Evolutionary conservation across 805 yeast genomes (phyloP).

Genomic region (Metschnikowia lunata): DNA sequence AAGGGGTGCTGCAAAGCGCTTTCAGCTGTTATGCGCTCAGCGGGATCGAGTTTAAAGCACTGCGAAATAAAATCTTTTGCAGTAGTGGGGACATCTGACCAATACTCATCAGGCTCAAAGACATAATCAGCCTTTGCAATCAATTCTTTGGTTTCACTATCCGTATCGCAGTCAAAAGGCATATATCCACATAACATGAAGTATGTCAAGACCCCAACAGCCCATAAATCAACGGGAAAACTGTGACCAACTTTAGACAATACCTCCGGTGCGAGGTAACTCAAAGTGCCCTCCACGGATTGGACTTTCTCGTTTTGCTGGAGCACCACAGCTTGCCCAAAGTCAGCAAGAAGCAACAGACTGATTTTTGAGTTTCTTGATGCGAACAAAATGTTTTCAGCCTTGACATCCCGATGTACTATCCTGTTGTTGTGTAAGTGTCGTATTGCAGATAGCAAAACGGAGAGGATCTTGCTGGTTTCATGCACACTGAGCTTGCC

Average conservation of each 20-base stretch:
- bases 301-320: slow-evolving; percentile 17
- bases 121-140: slow-evolving; percentile 54
- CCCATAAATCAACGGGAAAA: slow-evolving; percentile 67
- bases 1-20: slow-evolving; percentile 46
- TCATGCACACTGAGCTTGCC: slow-evolving; percentile 44
- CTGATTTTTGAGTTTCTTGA: slow-evolving; percentile 27
- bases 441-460: slow-evolving; percentile 50
- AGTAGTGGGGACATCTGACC: slow-evolving; percentile 46
- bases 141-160: slow-evolving; percentile 62
- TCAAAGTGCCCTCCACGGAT: slow-evolving; percentile 51
- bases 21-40: slow-evolving; percentile 43
- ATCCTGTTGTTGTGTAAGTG: slow-evolving; percentile 57
- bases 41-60: slow-evolving; percentile 49
- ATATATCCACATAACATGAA: slow-evolving; percentile 70
- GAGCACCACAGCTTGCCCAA: slow-evolving; percentile 57
- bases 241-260: slow-evolving; percentile 54
- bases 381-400: slow-evolving; percentile 60
- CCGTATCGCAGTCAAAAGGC: slow-evolving; percentile 73
- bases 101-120: slow-evolving; percentile 58
- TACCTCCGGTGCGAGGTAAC: slow-evolving; percentile 71
- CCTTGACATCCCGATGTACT: slow-evolving; percentile 69
- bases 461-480: slow-evolving; percentile 45
- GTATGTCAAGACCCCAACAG: slow-evolving; percentile 67
- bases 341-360: slow-evolving; percentile 52
- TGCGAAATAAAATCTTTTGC: slow-evolving; percentile 55